Evolutionary conservation across 352 stramenopile species (phyloP), one percentile per base, ranked within the genome.

Genomic region (Globisporangium perplexum): DNA sequence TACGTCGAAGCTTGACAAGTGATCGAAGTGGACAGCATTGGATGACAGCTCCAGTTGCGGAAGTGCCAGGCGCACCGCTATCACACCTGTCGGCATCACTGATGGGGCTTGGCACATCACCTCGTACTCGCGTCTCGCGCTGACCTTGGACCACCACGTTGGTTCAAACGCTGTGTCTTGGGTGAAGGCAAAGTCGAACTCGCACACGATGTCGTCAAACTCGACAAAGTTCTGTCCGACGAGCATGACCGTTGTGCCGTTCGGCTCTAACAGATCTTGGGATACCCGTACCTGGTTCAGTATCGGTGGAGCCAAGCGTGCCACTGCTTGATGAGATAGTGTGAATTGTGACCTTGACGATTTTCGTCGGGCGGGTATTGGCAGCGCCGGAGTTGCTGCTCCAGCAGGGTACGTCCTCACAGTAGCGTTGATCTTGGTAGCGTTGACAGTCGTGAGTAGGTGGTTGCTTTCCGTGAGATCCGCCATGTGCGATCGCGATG

Each of bases 1-100:
- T 4, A 71, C 45, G 1, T 45, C 23, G 24, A 59, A 49, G 12
- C 28, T 59, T 14, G 50, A 20, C 6, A 52, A 24, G 28, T 61
- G 47, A 11, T 70, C 59, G 12, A 68, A 65, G 12, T 57, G 15
- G 6, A 65, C 48, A 14, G 57, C 17, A 26, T 73, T 73, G 5
- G 66, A 74, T 5, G 28, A 10, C 7, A 61, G 42, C 0, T 23
- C 10, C 11, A 14, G 24, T 0, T 44, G 11, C 14, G 15, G 31
- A 4, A 53, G 20, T 26, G 17, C 26, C 14, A 74, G 20, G 4
- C 49, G 56, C 22, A 65, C 23, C 17, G 18, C 44, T 28, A 63
- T 8, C 20, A 44, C 17, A 47, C 63, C 59, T 10, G 43, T 48
- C 5, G 59, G 47, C 36, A 67, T 30, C 11, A 24, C 23, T 10